Evolutionary conservation across 2,329 filamentous ascomycete genomes (phyloP).

Genomic region (Berkeleyomyces rouxiae): DNA sequence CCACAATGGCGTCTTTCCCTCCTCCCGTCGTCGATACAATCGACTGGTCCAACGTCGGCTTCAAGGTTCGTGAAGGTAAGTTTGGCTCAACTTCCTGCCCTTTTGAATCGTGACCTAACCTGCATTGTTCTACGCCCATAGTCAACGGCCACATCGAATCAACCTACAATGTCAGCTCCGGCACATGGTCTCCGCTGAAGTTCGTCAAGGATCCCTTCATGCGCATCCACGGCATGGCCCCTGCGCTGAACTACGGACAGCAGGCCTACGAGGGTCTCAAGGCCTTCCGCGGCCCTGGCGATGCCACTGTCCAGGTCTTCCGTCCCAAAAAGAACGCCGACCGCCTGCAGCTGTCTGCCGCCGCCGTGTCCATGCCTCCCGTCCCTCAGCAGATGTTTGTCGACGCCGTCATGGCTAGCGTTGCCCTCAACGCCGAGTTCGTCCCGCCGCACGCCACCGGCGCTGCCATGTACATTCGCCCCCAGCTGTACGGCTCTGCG

Average conservation of each 20-base stretch:
- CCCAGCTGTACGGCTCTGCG: constrained; percentile 70
- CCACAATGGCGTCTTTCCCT: constrained; percentile 38
- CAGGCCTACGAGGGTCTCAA: constrained; percentile 98
- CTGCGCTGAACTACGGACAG: constrained; percentile 89
- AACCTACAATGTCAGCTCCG: constrained; percentile 57
- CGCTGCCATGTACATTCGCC: constrained; percentile 83
- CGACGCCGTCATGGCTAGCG: constrained; percentile 60
- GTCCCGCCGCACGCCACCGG: constrained; percentile 82
- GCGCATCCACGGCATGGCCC: constrained; percentile 85
- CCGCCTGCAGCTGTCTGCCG: constrained; percentile 71
- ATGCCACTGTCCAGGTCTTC: constrained; percentile 65
- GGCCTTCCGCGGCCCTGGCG: constrained; percentile 65
- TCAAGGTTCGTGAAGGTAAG: constrained; percentile 75
- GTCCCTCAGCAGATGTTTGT: constrained; percentile 66
- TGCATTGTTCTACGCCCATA: constrained; percentile 20
- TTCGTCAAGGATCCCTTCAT: constrained; percentile 76
- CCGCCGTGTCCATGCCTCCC: constrained; percentile 65
- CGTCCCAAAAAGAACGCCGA: constrained; percentile 69
- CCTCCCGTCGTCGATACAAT: constrained; percentile 65
- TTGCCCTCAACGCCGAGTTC: constrained; percentile 74
- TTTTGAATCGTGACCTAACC: neutral
- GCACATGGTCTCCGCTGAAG: constrained; percentile 58
- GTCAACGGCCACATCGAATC: constrained; percentile 92
- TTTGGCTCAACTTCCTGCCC: neutral
- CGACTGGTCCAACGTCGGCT: constrained; percentile 89